Evolutionary conservation across 1,139 yeast species (phyloP).

Genomic region (Candida tropicalis): DNA sequence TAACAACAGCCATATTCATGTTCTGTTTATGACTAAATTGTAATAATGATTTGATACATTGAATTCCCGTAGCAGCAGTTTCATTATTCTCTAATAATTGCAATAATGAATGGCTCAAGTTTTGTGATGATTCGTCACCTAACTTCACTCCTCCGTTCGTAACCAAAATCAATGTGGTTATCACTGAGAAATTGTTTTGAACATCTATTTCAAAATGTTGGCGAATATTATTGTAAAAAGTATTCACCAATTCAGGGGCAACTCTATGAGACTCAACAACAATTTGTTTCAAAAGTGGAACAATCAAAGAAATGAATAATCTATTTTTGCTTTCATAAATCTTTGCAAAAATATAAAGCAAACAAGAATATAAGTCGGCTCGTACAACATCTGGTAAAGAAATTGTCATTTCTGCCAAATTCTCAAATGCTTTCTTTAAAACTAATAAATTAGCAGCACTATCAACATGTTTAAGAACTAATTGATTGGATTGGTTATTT

Average conservation of each 20-base stretch:
- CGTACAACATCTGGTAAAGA: slow-evolving; percentile 69
- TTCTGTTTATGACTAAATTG: slow-evolving; percentile 33
- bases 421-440: slow-evolving; percentile 56
- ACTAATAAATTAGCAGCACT: slow-evolving; percentile 39
- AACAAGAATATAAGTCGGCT: slow-evolving; percentile 69
- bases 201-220: slow-evolving; percentile 27
- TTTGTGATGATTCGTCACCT: slow-evolving; percentile 32
- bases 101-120: slow-evolving; percentile 37
- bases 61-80: slow-evolving; percentile 51
- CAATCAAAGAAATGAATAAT: slow-evolving; percentile 49
- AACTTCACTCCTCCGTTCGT: slow-evolving; percentile 54
- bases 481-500: slow-evolving; percentile 33
- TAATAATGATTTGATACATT: slow-evolving; percentile 60
- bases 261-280: slow-evolving; percentile 32
- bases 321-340: slow-evolving; percentile 55
- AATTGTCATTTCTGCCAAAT: slow-evolving; percentile 62
- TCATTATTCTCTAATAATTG: slow-evolving; percentile 30
- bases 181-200: slow-evolving; percentile 44
- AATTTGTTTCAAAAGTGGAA: slow-evolving; percentile 61
- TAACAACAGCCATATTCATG: slow-evolving; percentile 30
- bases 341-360: slow-evolving; percentile 64
- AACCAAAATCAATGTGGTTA: slow-evolving; percentile 62
- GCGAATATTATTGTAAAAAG: slow-evolving; percentile 41
- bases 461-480: slow-evolving; percentile 35
- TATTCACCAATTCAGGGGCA: slow-evolving; percentile 32